Conservation (phyloP, 2,329 filamentous ascomycete genomes). For the Xylaria sp. region DNA sequence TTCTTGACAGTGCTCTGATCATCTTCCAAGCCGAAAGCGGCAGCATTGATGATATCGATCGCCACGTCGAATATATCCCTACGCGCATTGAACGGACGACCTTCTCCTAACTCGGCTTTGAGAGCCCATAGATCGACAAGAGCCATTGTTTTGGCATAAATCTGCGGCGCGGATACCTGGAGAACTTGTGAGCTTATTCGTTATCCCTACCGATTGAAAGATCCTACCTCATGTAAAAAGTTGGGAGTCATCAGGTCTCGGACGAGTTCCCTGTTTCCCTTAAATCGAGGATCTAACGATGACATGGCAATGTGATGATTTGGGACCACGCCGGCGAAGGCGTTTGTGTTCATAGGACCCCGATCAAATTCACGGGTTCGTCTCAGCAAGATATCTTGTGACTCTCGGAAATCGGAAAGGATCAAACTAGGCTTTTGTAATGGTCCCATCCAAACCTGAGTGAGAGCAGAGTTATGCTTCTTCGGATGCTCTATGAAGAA, state of each 20-base stretch:
- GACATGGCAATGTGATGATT: constrained; percentile 51
- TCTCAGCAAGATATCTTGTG: constrained; percentile 49
- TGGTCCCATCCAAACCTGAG: constrained; percentile 50
- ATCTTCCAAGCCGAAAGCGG: constrained; percentile 47
- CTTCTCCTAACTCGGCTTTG: constrained; percentile 46
- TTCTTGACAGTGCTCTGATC: constrained; percentile 34
- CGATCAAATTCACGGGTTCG: constrained; percentile 50
- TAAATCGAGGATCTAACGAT: constrained; percentile 48
- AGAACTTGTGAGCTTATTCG: background rate
- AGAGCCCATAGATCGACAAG: constrained; percentile 51
- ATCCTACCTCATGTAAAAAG: constrained; percentile 46
- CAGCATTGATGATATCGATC: constrained; percentile 51
- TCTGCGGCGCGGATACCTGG: constrained; percentile 50
- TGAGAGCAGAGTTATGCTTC: constrained; percentile 42
- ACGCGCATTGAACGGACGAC: constrained; percentile 47
- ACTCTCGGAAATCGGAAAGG: constrained; percentile 49
- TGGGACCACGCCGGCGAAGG: constrained; percentile 38
- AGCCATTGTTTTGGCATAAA: constrained; percentile 47
- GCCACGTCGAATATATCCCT: constrained; percentile 49
- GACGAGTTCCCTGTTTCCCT: constrained; percentile 48
- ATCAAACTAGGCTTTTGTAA: constrained; percentile 48
- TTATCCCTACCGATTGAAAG: background rate
- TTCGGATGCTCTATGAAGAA: constrained; percentile 34
- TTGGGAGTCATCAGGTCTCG: constrained; percentile 52
- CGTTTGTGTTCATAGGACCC: constrained; percentile 36